Percentiles rank a stretch among this genome's conserved stretches.
phyloP scores from a whole-genome alignment of 73 alveolate species.

The Uronychia setigera region DNA sequence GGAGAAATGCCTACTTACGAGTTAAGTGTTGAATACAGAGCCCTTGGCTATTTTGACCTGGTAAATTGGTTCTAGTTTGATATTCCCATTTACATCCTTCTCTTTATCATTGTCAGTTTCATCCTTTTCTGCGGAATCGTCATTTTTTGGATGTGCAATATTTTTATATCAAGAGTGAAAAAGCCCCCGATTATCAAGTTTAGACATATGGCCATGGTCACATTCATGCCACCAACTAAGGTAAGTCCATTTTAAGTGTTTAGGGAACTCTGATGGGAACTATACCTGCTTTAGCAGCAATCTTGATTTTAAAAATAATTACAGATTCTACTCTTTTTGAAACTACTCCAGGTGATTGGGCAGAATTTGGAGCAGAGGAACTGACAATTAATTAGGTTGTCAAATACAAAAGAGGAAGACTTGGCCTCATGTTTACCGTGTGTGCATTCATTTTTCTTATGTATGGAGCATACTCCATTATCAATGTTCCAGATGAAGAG shows the following conservation, averaged over 20 bases:
- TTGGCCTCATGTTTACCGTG: slow-evolving; percentile 50
- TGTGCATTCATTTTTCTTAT: slow-evolving; percentile 34
- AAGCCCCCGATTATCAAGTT: slow-evolving; percentile 67
- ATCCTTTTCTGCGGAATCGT: slow-evolving; percentile 34
- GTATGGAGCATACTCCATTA: slow-evolving; percentile 35
- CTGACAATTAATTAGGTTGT: slow-evolving; percentile 13
- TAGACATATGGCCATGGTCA: slow-evolving; percentile 54
- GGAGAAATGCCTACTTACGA: slow-evolving; percentile 33
- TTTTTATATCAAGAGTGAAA: slow-evolving; percentile 30
- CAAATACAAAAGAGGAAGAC: slow-evolving; percentile 59
- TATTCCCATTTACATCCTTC: slow-evolving; percentile 54
- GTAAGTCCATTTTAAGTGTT: neutral
- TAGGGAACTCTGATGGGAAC: slow-evolving; percentile 58
- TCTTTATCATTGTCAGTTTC: slow-evolving; percentile 48
- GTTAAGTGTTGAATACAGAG: slow-evolving; percentile 47
- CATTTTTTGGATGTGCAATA: slow-evolving; percentile 50
- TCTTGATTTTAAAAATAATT: slow-evolving; percentile 29
- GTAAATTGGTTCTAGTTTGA: slow-evolving; percentile 65
- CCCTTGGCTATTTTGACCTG: slow-evolving; percentile 68
- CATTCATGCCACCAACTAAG: slow-evolving; percentile 64
- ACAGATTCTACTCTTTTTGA: slow-evolving; percentile 47
- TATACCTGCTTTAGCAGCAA: slow-evolving; percentile 54
- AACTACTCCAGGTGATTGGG: slow-evolving; percentile 55
- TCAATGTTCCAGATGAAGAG: slow-evolving; percentile 32
- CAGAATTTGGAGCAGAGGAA: slow-evolving; percentile 27